Percentiles rank a stretch among this genome's conserved stretches.
These are phyloP conservation scores for Ehretia macrophylla DNA, from an alignment of 257 asterid genomes.

Conservation along the genomic window DNA sequence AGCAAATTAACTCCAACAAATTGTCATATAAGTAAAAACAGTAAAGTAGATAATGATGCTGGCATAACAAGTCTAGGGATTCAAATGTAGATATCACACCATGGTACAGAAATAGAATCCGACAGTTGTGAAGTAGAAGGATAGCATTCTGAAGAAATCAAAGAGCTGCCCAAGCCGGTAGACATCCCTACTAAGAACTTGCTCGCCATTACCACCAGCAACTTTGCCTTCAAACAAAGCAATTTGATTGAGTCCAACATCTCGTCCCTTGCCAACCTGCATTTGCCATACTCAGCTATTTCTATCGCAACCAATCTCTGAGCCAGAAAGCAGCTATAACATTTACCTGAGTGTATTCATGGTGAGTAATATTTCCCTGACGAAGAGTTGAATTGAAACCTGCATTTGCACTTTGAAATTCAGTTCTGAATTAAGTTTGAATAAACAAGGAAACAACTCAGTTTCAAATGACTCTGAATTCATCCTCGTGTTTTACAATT, in stretches of 20 bases:
- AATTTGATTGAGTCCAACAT: constrained; percentile 96
- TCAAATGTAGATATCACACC: constrained; percentile 43
- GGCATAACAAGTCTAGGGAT: background rate
- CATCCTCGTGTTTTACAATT: too few species aligned
- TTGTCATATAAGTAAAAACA: background rate
- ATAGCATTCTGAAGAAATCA: constrained; percentile 95
- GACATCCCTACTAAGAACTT: constrained; percentile 94
- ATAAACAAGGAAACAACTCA: too few species aligned
- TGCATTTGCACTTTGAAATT: constrained; percentile 31
- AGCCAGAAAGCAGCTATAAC: background rate
- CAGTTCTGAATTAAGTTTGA: background rate
- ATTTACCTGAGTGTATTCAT: constrained; percentile 92
- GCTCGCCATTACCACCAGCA: constrained; percentile 99
- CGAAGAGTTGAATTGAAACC: constrained; percentile 96
- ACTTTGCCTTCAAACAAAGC: constrained; percentile 99
- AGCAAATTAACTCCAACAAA: too few species aligned
- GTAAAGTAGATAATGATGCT: background rate
- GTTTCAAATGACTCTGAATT: too few species aligned
- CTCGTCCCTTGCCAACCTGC: constrained; percentile 98
- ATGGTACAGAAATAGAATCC: constrained; percentile 96
- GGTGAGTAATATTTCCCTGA: constrained; percentile 97
- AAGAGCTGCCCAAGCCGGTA: constrained; percentile 97
- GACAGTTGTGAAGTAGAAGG: constrained; percentile 95
- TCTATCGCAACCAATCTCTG: constrained; percentile 11
- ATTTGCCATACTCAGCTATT: constrained; percentile 22